phyloP scores from a whole-genome alignment of 495 filamentous ascomycete species.

The Poronia punctata region DNA sequence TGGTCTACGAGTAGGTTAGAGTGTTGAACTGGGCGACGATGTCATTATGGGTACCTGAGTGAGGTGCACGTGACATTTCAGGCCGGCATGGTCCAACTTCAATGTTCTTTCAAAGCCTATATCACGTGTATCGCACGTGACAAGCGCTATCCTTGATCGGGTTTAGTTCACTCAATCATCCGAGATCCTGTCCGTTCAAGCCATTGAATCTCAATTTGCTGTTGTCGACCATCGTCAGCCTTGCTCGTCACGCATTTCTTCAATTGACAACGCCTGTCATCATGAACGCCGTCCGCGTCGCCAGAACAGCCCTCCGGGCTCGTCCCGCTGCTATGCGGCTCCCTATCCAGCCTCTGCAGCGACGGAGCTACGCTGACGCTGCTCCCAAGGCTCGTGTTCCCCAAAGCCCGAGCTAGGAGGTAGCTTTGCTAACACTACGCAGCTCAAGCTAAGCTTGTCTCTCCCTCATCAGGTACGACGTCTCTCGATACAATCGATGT shows the following conservation, averaged over 20 bases:
- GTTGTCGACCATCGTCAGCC: constrained; percentile 24
- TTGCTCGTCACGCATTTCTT: constrained; percentile 22
- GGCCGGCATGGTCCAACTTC: too few relatives aligned
- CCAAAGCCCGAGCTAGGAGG: neutral
- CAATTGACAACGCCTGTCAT: constrained; percentile 49
- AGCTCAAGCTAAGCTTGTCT: constrained; percentile 95
- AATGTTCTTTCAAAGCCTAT: too few relatives aligned
- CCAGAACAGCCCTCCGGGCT: constrained; percentile 75
- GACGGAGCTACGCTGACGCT: constrained; percentile 90
- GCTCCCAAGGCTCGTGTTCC: constrained; percentile 54
- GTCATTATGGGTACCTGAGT: too few relatives aligned
- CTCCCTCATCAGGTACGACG: constrained; percentile 92
- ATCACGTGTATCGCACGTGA: constrained; percentile 17
- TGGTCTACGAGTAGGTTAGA: too few relatives aligned
- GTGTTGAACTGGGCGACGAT: too few relatives aligned
- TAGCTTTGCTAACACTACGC: constrained; percentile 13
- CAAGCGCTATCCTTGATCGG: constrained; percentile 8
- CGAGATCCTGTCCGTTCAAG: constrained; percentile 34
- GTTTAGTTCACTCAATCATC: constrained; percentile 19
- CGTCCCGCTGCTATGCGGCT: constrained; percentile 62
- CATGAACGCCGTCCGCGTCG: constrained; percentile 91
- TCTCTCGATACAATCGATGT: neutral
- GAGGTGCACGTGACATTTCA: too few relatives aligned
- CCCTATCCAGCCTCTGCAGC: constrained; percentile 67
- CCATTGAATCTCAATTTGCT: constrained; percentile 37